Conservation (phyloP, 2,329 filamentous ascomycete genomes). For the Blastomyces silverae region DNA sequence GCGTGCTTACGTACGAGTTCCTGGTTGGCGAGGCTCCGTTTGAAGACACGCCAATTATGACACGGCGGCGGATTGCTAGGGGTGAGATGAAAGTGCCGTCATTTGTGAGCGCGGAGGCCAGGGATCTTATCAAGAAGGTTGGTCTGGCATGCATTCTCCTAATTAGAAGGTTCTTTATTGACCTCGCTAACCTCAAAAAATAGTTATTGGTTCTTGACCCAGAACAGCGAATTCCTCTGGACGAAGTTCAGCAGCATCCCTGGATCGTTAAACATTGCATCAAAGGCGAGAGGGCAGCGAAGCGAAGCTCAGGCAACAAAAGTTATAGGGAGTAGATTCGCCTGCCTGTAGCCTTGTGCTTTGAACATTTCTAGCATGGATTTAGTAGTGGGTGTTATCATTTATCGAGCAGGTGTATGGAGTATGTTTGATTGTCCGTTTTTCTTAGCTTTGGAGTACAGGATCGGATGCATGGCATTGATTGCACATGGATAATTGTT, state of each 20-base stretch:
- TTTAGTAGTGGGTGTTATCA: background rate
- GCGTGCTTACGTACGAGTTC: slow-evolving; percentile 94
- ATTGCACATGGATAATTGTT: background rate
- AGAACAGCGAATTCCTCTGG: slow-evolving; percentile 83
- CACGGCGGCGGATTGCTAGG: slow-evolving; percentile 77
- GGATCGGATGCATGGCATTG: background rate
- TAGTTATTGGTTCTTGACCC: slow-evolving; percentile 86
- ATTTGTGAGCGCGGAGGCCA: slow-evolving; percentile 84
- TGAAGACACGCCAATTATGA: slow-evolving; percentile 92
- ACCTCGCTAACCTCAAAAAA: slow-evolving; percentile 22
- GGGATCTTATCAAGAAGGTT: slow-evolving; percentile 85
- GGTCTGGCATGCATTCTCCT: slow-evolving; percentile 29
- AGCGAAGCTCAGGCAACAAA: slow-evolving; percentile 39
- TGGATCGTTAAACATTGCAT: slow-evolving; percentile 97
- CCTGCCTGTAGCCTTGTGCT: background rate
- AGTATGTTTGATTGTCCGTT: slow-evolving; percentile 6
- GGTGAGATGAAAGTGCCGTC: slow-evolving; percentile 88
- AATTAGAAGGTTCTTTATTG: slow-evolving; percentile 23
- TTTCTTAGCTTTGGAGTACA: slow-evolving; percentile 9
- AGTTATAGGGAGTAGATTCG: slow-evolving; percentile 10
- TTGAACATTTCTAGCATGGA: background rate
- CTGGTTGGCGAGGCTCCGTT: slow-evolving; percentile 93
- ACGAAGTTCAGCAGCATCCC: slow-evolving; percentile 80
- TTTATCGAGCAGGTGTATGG: background rate
- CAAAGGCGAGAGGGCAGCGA: slow-evolving; percentile 43